These are phyloP conservation scores for Annulohypoxylon stygium DNA, from an alignment of 495 filamentous ascomycete species.

Conservation along the genomic window DNA sequence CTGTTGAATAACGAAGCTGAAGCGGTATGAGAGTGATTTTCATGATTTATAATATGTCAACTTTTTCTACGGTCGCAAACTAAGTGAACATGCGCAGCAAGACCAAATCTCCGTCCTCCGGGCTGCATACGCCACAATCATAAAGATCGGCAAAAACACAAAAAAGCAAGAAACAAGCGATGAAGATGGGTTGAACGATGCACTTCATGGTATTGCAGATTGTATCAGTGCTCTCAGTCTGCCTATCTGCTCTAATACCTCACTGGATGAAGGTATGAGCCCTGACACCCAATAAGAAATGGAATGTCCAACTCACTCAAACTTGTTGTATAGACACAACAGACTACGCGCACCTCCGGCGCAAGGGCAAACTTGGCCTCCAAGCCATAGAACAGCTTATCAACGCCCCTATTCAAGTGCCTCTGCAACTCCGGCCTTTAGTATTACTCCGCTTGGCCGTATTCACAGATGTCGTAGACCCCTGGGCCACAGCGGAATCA, in stretches of 20 bases:
- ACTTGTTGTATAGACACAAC: conserved; percentile 32
- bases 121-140: conserved; percentile 28
- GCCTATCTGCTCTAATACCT: conserved; percentile 35
- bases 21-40: conserved; percentile 10
- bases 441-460: conserved; percentile 53
- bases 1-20: conserved; percentile 2
- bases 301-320: not conserved
- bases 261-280: conserved; percentile 40
- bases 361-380: conserved; percentile 40
- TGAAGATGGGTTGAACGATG: not conserved
- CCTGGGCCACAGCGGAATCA: conserved; percentile 66
- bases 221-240: conserved; percentile 37
- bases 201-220: conserved; percentile 26
- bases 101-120: conserved; percentile 30
- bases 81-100: conserved; percentile 28
- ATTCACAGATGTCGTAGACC: conserved; percentile 65
- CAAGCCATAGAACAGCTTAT: conserved; percentile 27
- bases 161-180: not conserved
- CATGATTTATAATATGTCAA: not conserved
- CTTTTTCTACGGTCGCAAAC: not conserved
- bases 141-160: conserved; percentile 20
- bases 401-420: not conserved
- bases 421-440: conserved; percentile 35
- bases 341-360: conserved; percentile 37
- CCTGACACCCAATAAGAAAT: not conserved